phyloP scores from a whole-genome alignment of 2,329 filamentous ascomycete species.

The Pseudogymnoascus pannorum region DNA sequence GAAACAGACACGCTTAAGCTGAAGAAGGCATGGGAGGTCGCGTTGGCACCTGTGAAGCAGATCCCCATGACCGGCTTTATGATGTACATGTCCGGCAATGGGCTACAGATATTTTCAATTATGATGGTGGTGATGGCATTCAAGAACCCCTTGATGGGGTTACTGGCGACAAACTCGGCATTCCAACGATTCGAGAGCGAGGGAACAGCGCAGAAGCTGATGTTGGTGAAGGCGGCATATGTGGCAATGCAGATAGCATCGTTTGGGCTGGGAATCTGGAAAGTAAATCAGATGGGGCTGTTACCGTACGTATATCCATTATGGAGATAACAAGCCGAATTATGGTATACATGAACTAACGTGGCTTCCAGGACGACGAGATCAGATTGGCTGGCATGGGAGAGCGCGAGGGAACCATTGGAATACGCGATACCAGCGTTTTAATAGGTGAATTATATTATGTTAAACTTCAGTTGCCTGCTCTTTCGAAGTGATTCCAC shows the following conservation, averaged over 20 bases:
- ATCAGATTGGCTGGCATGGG: conserved; percentile 97
- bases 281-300: conserved; percentile 92
- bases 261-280: conserved; percentile 84
- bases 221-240: conserved; percentile 82
- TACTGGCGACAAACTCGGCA: conserved; percentile 75
- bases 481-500: background rate
- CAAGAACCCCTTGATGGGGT: conserved; percentile 85
- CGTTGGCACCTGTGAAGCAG: conserved; percentile 85
- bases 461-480: background rate
- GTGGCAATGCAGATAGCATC: conserved; percentile 80
- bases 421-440: conserved; percentile 30
- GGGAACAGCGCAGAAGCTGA: conserved; percentile 62
- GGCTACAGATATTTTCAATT: conserved; percentile 96
- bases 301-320: conserved; percentile 61
- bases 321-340: background rate
- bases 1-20: conserved; percentile 95
- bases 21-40: conserved; percentile 98
- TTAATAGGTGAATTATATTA: conserved; percentile 17
- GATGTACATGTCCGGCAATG: conserved; percentile 99
- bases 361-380: conserved; percentile 66
- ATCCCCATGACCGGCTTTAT: conserved; percentile 98
- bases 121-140: conserved; percentile 99
- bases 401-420: conserved; percentile 37
- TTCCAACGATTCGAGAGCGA: conserved; percentile 88
- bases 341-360: background rate